Conservation (phyloP, 768 basidiomycete genomes). For the Phanerochaete sordida region DNA sequence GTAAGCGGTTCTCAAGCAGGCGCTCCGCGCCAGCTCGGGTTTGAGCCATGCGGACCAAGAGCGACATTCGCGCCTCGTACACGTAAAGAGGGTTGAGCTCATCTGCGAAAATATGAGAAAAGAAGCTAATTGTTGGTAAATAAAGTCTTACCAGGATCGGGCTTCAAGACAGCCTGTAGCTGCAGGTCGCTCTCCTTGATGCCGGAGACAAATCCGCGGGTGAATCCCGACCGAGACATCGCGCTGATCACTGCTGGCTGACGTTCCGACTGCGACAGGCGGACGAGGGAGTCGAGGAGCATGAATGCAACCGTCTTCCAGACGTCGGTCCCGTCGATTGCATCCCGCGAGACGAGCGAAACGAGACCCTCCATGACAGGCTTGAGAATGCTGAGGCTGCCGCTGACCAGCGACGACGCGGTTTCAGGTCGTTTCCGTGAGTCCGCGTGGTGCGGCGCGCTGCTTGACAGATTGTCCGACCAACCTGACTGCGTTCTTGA, state of each 20-base stretch:
- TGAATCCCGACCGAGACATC: slow-evolving; percentile 69
- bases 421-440: not conserved
- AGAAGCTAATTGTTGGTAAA: too few species aligned
- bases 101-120: slow-evolving; percentile 52
- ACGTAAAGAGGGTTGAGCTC: slow-evolving; percentile 90
- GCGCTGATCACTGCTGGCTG: slow-evolving; percentile 56
- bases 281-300: slow-evolving; percentile 76
- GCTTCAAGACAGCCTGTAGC: slow-evolving; percentile 73
- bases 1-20: slow-evolving; percentile 71
- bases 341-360: slow-evolving; percentile 77
- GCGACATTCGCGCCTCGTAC: slow-evolving; percentile 91
- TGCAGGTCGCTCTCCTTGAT: slow-evolving; percentile 79
- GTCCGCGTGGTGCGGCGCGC: not conserved
- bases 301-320: slow-evolving; percentile 97
- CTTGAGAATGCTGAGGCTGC: slow-evolving; percentile 66
- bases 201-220: slow-evolving; percentile 78
- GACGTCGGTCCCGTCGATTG: slow-evolving; percentile 91
- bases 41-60: slow-evolving; percentile 82
- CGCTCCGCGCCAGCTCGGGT: slow-evolving; percentile 82
- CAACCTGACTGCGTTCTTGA: not conserved
- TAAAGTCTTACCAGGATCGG: slow-evolving; percentile 74
- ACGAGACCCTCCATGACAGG: slow-evolving; percentile 69
- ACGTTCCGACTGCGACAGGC: slow-evolving; percentile 67
- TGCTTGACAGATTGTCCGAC: not conserved
- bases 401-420: slow-evolving; percentile 48